Evolutionary conservation across 2,329 filamentous ascomycete species (phyloP), one percentile per base, ranked within the genome.

Genomic region (Ophidiomyces ophidiicola): DNA sequence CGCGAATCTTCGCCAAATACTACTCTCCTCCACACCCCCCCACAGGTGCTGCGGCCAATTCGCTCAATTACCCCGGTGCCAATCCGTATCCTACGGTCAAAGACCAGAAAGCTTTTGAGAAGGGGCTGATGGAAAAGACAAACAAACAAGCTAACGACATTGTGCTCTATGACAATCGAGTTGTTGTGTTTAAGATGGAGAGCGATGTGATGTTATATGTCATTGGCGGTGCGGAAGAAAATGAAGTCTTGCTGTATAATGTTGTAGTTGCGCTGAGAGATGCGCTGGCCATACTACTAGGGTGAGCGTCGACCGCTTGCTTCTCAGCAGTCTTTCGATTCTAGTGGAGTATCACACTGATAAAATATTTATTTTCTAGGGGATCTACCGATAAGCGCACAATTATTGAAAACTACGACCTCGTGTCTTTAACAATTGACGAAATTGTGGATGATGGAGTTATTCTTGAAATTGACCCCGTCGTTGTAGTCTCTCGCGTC

Each of bases 101-200:
- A 69, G 78, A 92, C 52, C 90, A 98, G 66, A 94, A 92, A 63
- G 74, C 82, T 1, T 98, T 98, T 56, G 90, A 98, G 64, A 94
- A 94, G 68, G 90, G 87, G 4, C 74, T 98, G 26, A 68, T 94
- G 44, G 80, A 94, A 55, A 96, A 98, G 73, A 96, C 90, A 11
- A 80, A 82, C 50, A 98, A 96, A 71, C 85, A 92, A 67, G 87
- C 77, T 10, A 85, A 82, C 52, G 90, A 96, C 66, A 90, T 98
- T 53, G 92, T 98, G 52, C 76, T 98, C 41, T 96, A 94, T 66
- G 90, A 98, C 66, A 92, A 92, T 67, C 78, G 85, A 54, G 81
- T 98, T 45, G 85, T 96, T 40, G 80, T 96, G 37, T 98, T 94
- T 72, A 98, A 98, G 76, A 82, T 82, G 68, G 90, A 98, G 69